Evolutionary conservation across 2,329 filamentous ascomycete species (phyloP).

Genomic region (Xylariaceae sp.): DNA sequence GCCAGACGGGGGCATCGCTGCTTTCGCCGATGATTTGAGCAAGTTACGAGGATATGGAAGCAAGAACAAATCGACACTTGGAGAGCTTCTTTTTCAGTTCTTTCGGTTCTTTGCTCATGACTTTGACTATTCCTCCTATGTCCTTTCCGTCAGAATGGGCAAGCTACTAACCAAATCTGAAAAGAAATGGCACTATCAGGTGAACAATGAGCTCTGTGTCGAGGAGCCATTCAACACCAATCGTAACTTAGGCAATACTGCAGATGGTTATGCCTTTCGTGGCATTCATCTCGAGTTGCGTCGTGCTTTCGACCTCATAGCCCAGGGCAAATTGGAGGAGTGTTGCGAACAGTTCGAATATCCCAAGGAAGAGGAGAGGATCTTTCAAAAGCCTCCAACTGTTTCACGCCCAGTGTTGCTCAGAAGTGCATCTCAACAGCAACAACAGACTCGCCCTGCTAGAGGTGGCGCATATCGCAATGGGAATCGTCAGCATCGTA

Average conservation of each 20-base stretch:
- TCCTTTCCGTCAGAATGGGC: constrained; percentile 81
- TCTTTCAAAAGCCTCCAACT: constrained; percentile 56
- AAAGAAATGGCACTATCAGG: constrained; percentile 80
- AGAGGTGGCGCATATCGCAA: constrained; percentile 44
- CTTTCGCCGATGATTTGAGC: constrained; percentile 84
- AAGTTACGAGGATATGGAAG: constrained; percentile 71
- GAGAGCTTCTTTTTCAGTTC: constrained; percentile 89
- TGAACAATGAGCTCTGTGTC: constrained; percentile 85
- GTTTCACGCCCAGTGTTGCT: constrained; percentile 56
- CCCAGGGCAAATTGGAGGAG: constrained; percentile 73
- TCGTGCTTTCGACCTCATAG: constrained; percentile 79
- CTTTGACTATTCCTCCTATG: constrained; percentile 81
- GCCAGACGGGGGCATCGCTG: constrained; percentile 64
- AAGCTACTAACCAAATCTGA: constrained; percentile 75
- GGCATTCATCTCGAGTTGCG: constrained; percentile 88
- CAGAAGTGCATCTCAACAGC: constrained; percentile 60
- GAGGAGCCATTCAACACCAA: constrained; percentile 93
- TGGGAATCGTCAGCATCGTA: constrained; percentile 43
- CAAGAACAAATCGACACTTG: constrained; percentile 77
- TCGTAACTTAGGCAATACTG: constrained; percentile 92
- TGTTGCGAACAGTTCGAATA: constrained; percentile 87
- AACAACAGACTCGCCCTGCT: constrained; percentile 44
- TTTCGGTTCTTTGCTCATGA: constrained; percentile 94
- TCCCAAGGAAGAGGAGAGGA: constrained; percentile 73
- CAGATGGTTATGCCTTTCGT: constrained; percentile 89